These are phyloP conservation scores for Boletellus emodensis DNA, from an alignment of 768 basidiomycete species.

Conservation along the genomic window DNA sequence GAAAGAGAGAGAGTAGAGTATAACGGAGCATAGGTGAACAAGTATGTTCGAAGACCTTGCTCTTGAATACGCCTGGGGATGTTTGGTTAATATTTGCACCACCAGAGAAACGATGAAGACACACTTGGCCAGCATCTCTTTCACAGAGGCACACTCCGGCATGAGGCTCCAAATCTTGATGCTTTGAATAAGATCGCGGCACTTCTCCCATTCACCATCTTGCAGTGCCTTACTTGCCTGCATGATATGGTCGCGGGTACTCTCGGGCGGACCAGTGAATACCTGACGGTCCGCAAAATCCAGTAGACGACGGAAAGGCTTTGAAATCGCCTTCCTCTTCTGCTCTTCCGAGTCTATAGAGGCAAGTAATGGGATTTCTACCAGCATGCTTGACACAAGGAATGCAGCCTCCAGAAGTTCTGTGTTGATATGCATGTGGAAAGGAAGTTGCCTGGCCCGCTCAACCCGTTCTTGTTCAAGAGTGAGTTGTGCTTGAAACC, in stretches of 20 bases:
- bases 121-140: conserved; percentile 93
- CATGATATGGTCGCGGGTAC: conserved; percentile 98
- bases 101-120: conserved; percentile 22
- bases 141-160: conserved; percentile 82
- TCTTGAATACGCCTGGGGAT: conserved; percentile 89
- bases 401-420: conserved; percentile 97
- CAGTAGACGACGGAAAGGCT: conserved; percentile 90
- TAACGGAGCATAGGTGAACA: conserved; percentile 92
- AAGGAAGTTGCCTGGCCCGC: conserved; percentile 91
- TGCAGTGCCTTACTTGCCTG: conserved; percentile 97
- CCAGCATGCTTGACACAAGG: conserved; percentile 96
- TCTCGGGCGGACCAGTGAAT: conserved; percentile 98
- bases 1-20: conserved; percentile 89
- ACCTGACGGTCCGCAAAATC: conserved; percentile 98
- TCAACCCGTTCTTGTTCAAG: conserved; percentile 98
- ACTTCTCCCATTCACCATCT: conserved; percentile 95
- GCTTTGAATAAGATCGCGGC: conserved; percentile 86
- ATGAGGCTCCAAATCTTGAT: conserved; percentile 99
- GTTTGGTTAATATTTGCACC: conserved; percentile 1
- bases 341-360: conserved; percentile 93
- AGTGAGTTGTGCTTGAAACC: conserved; percentile 72
- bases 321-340: conserved; percentile 91
- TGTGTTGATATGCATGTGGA: conserved; percentile 99
- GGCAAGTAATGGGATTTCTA: conserved; percentile 93
- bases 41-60: conserved; percentile 92